Conservation (phyloP, 163 green algal genomes). For the Chloromonas sp. region DNA sequence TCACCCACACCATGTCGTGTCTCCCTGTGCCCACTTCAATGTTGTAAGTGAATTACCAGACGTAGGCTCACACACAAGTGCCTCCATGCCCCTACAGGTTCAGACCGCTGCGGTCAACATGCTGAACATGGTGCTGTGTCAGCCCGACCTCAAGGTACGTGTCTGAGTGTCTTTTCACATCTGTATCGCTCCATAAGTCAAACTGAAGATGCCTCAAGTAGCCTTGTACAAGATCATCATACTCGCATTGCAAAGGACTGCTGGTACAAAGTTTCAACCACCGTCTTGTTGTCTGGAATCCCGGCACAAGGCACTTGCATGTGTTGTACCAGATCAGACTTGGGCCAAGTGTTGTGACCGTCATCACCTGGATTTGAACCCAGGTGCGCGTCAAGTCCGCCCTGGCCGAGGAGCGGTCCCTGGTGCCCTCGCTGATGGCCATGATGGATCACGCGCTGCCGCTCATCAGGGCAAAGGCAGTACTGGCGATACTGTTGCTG, state of each 20-base stretch:
- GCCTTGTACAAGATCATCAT: too few relatives aligned
- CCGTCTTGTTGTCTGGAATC: too few relatives aligned
- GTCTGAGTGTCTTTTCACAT: too few relatives aligned
- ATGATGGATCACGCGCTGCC: constrained; percentile 63
- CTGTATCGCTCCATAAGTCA: too few relatives aligned
- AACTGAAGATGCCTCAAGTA: too few relatives aligned
- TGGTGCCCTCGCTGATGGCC: constrained; percentile 47
- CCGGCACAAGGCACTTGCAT: too few relatives aligned
- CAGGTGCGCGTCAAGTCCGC: constrained; percentile 8
- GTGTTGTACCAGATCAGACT: too few relatives aligned
- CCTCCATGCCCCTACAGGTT: neutral
- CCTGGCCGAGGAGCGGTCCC: constrained; percentile 33
- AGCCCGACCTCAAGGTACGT: constrained; percentile 16
- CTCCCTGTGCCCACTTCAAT: too few relatives aligned
- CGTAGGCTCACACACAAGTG: neutral
- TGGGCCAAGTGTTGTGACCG: neutral
- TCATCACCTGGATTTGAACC: neutral
- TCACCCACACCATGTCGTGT: too few relatives aligned
- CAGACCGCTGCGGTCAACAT: constrained; percentile 63
- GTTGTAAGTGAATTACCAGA: too few relatives aligned
- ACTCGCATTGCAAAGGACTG: too few relatives aligned
- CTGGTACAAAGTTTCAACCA: too few relatives aligned
- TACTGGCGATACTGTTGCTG: neutral
- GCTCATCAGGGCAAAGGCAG: constrained; percentile 36
- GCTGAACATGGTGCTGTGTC: constrained; percentile 49